Base-by-base conservation (phyloP, 345 rosid genomes). In the Eucalyptus leucophloia region DNA sequence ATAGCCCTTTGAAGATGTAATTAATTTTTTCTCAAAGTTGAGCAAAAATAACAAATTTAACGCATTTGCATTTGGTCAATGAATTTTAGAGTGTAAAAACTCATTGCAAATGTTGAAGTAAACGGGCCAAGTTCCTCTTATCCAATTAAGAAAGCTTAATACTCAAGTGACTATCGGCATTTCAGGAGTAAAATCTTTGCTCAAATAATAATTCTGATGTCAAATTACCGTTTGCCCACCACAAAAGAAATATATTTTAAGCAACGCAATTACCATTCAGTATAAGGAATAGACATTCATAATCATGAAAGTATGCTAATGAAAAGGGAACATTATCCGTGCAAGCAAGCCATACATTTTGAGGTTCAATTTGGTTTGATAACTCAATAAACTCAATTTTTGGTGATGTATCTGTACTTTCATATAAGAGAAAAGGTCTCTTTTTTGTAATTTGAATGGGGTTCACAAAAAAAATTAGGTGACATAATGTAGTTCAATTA, bases 41-140 rank as follows among this genome's bases (percentile, higher is more conserved):
- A 53, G 26, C 11, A 53, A 21, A 53, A 53, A 53, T 19, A 19
- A 3, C 0, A 0, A 53, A 53, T 0, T 0, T 9, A 51, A 53
- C 0, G 4, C 24, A 7, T 53, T 53, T 53, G 0, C 2, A 51
- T 18, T 7, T 51, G 0, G 0, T 0, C 0, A 18, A 53, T 0
- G 0, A 1, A 19, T 0, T 18, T 53, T 19, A 53, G 0, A 53
- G 2, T 19, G 10, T 0, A 4, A 53, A 53, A 53, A 0, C 58
- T 53, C 2, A 53, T 19, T 53, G 2, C 10, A 51, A 51, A 51
- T 51, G 2, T 0, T 51, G 0, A 51, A 53, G 0, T 53, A 53
- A 53, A 53, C 0, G 1, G 24, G 26, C 1, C 2, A 21, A 53
- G 28, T 37, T 77, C 47, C 83, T 77, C 9, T 21, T 12, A 40